Base-by-base conservation (phyloP, 768 basidiomycete species). In the Xerocomus potaroensis region DNA sequence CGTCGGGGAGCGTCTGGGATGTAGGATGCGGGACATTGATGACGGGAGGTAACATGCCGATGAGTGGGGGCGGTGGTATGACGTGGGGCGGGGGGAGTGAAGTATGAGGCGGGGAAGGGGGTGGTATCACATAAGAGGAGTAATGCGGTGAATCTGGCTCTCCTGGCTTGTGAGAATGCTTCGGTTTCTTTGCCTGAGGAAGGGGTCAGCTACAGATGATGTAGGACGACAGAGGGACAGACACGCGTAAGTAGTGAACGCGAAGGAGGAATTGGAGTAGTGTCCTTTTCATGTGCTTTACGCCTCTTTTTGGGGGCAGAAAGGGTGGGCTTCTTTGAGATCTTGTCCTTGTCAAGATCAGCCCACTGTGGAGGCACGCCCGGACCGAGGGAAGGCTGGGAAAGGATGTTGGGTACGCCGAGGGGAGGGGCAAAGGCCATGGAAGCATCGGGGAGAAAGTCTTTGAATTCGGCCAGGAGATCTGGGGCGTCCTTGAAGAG, bases 401-500 rank as follows among this genome's bases (percentile, higher is more conserved):
- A 76, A 41, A 80, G 61, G 41, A 81, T 75, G n/a, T 70, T 67
- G 7, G 74, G 60, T 21, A 73, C 70, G 22, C 68, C 69, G 9
- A n/a, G n/a, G n/a, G 68, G 68, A 0, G 69, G 63, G n/a, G 69
- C 60, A 16, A 70, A 65, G 4, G 73, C 70, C 24, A 73, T 72
- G n/a, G 67, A 59, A 8, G 73, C 77, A 48, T 87, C 84, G 6
- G 87, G 87, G 6, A 91, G 68, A 56, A 91, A 91, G 55, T 81
- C 83, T 57, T 83, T 85, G 72, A 91, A 91, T 59, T 90, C 88
- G 10, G 76, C 77, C 47, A 91, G 66, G 48, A 92, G 72, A 53
- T 92, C 90, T 3, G 80, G 84, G 1, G 86, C 83, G 55, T 87
- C 83, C 63, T 86, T 84, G 71, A 92, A 91, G 38, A 92, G 72